Percentiles rank a stretch among this genome's conserved stretches.
phyloP scores from a whole-genome alignment of 441 rosid genomes.

The Syzygium syzygioides region DNA sequence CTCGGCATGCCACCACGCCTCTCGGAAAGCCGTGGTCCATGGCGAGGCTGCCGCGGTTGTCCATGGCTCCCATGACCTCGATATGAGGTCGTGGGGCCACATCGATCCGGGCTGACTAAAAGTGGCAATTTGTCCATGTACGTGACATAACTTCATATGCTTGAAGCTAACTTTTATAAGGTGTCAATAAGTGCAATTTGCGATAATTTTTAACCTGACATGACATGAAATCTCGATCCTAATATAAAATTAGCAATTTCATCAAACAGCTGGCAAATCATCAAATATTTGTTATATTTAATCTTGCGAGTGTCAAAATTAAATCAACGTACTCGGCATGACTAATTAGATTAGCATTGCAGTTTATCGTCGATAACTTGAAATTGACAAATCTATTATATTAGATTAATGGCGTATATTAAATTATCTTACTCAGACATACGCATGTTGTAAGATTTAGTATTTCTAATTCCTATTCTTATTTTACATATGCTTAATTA shows the following conservation, averaged over 20 bases:
- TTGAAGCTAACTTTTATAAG: not conserved
- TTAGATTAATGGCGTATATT: not conserved
- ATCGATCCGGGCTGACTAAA: not conserved
- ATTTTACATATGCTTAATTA: not conserved
- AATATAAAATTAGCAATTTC: not conserved
- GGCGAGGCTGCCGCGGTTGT: not conserved
- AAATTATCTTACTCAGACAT: not conserved
- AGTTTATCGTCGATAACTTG: not conserved
- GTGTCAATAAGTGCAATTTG: not conserved
- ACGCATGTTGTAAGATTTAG: not conserved
- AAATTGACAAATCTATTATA: not conserved
- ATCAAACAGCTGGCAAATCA: not conserved
- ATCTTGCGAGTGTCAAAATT: not conserved
- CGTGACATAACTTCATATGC: not conserved
- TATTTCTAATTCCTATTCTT: not conserved
- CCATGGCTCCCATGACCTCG: not conserved
- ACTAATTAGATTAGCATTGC: not conserved
- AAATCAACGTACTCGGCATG: fast-evolving
- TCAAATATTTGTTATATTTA: not conserved
- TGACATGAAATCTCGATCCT: not conserved
- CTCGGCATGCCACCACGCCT: not conserved
- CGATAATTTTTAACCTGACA: not conserved
- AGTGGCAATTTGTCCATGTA: not conserved
- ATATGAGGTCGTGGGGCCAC: not conserved
- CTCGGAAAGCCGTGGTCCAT: not conserved